These are phyloP conservation scores for Penicillium sumatraense DNA, from an alignment of 2,329 filamentous ascomycete genomes.

Conservation along the genomic window DNA sequence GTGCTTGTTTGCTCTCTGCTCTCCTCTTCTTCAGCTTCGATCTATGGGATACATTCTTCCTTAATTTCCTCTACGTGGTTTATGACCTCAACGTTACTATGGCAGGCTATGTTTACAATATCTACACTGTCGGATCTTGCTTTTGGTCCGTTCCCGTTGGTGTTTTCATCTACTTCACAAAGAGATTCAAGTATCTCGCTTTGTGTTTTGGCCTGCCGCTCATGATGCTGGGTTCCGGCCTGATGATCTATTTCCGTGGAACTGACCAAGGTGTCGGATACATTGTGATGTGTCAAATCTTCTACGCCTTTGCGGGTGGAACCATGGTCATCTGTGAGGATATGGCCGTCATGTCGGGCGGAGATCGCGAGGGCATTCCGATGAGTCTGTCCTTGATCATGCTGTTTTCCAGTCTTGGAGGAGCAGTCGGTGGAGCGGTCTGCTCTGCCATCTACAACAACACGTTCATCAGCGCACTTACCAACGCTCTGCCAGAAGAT, in stretches of 20 bases:
- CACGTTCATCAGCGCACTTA: slow-evolving; percentile 56
- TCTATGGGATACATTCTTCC: slow-evolving; percentile 60
- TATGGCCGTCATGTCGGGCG: slow-evolving; percentile 62
- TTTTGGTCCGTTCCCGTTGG: slow-evolving; percentile 57
- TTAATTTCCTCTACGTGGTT: slow-evolving; percentile 59
- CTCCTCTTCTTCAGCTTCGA: slow-evolving; percentile 56
- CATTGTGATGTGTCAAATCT: slow-evolving; percentile 60
- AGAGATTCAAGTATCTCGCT: slow-evolving; percentile 57
- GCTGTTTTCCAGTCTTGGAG: slow-evolving; percentile 40
- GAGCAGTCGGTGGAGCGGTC: slow-evolving; percentile 39
- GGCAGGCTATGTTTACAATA: slow-evolving; percentile 54
- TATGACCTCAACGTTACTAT: slow-evolving; percentile 49
- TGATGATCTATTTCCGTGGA: slow-evolving; percentile 62
- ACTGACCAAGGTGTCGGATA: slow-evolving; percentile 54
- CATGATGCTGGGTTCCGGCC: slow-evolving; percentile 56
- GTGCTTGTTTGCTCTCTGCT: slow-evolving; percentile 56
- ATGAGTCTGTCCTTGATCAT: slow-evolving; percentile 45
- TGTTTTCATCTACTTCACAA: slow-evolving; percentile 53
- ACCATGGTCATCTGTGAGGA: slow-evolving; percentile 61
- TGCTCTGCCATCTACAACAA: slow-evolving; percentile 60
- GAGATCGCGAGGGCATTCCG: slow-evolving; percentile 60
- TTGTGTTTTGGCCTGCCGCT: slow-evolving; percentile 58
- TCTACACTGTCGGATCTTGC: slow-evolving; percentile 60
- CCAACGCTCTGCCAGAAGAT: slow-evolving; percentile 48
- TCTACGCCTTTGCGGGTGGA: slow-evolving; percentile 59